Percentiles rank a stretch among this genome's conserved stretches.
Evolutionary conservation across 108 stramenopile genomes (phyloP).

Genomic region (Conticribra weissflogii): DNA sequence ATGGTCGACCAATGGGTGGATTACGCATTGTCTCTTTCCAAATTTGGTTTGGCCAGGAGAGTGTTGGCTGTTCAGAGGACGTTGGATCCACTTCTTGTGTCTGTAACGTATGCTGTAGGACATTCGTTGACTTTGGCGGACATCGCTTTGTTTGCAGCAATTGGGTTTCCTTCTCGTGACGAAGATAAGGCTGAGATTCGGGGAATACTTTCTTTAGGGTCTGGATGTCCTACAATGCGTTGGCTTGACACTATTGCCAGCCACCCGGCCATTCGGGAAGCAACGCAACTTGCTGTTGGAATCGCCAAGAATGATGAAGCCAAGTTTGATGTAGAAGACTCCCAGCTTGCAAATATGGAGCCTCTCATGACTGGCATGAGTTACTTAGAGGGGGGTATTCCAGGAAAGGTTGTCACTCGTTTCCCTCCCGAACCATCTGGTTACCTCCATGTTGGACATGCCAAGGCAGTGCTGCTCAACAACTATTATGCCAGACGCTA

Average conservation of each 20-base stretch:
- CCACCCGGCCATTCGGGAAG: constrained; percentile 73
- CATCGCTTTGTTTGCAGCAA: constrained; percentile 75
- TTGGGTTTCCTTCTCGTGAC: constrained; percentile 73
- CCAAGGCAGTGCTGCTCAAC: constrained; percentile 97
- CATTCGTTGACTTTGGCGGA: constrained; percentile 88
- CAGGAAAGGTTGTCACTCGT: constrained; percentile 90
- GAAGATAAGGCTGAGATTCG: constrained; percentile 38
- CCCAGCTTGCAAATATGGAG: constrained; percentile 36
- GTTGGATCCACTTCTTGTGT: constrained; percentile 68
- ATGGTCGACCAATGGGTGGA: constrained; percentile 93
- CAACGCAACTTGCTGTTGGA: constrained; percentile 77
- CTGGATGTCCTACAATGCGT: constrained; percentile 50
- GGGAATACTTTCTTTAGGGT: constrained; percentile 12
- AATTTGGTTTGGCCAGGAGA: constrained; percentile 52
- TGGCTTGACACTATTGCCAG: constrained; percentile 78
- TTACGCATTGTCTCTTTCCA: constrained; percentile 69
- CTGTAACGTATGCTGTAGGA: constrained; percentile 76
- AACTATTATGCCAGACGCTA: constrained; percentile 98
- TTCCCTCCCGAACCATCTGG: constrained; percentile 99
- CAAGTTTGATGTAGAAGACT: constrained; percentile 31
- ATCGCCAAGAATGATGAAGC: constrained; percentile 67
- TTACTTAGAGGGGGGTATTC: constrained; percentile 85
- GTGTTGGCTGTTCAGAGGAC: constrained; percentile 67
- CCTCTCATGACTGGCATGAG: constrained; percentile 78
- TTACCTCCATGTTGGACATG: constrained; percentile 99